phyloP scores from a whole-genome alignment of 495 filamentous ascomycete genomes.

The Penicillium coprophilum region DNA sequence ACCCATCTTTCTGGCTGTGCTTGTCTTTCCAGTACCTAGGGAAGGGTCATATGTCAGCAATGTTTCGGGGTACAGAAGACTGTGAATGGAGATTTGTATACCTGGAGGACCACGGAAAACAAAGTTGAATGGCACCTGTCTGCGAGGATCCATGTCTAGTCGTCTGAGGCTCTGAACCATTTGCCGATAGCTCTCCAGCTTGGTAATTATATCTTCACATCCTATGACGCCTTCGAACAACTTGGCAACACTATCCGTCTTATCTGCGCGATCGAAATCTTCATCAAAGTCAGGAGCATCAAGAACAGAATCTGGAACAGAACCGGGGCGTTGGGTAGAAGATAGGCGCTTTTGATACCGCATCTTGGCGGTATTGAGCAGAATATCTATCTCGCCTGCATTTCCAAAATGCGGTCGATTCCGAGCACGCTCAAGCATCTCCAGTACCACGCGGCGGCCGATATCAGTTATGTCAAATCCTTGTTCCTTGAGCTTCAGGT shows the following conservation, averaged over 20 bases:
- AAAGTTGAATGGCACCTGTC: slow-evolving; percentile 60
- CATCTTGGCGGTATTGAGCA: slow-evolving; percentile 60
- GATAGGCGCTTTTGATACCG: slow-evolving; percentile 54
- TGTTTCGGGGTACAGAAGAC: neutral
- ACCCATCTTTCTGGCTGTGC: slow-evolving; percentile 69
- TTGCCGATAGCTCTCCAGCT: slow-evolving; percentile 61
- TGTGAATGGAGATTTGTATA: slow-evolving; percentile 20
- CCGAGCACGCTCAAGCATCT: slow-evolving; percentile 41
- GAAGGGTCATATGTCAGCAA: neutral
- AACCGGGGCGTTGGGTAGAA: slow-evolving; percentile 13
- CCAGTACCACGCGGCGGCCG: slow-evolving; percentile 40
- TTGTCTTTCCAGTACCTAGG: slow-evolving; percentile 72
- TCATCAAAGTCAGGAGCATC: slow-evolving; percentile 68
- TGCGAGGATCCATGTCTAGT: slow-evolving; percentile 55
- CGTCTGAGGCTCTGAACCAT: slow-evolving; percentile 51
- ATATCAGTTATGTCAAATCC: slow-evolving; percentile 43
- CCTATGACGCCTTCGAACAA: slow-evolving; percentile 70
- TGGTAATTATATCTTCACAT: slow-evolving; percentile 57
- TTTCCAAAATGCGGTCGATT: slow-evolving; percentile 57
- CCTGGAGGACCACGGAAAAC: slow-evolving; percentile 65
- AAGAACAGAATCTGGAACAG: slow-evolving; percentile 39
- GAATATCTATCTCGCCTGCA: slow-evolving; percentile 61
- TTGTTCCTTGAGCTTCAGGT: slow-evolving; percentile 54
- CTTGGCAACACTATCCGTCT: slow-evolving; percentile 48
- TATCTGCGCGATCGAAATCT: slow-evolving; percentile 57